Evolutionary conservation across 164 flowering plant genomes (phyloP).

Genomic region (Vitis cinerea): DNA sequence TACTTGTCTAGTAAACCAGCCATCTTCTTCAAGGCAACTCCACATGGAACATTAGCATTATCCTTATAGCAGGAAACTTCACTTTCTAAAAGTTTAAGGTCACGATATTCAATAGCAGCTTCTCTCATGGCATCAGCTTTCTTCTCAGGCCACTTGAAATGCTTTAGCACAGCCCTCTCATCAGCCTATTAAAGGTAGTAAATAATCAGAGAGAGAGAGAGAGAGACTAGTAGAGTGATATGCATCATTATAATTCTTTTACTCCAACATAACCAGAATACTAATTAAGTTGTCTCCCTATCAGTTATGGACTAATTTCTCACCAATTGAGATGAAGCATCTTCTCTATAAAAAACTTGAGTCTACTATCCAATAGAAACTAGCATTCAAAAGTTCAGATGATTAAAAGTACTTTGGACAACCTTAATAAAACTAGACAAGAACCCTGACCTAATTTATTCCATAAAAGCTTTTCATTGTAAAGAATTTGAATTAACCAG

Average conservation of each 20-base stretch:
- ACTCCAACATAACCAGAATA: not conserved
- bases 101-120: slow-evolving; percentile 73
- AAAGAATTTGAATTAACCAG: too few species aligned
- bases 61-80: slow-evolving; percentile 52
- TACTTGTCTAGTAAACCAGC: slow-evolving; percentile 63
- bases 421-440: too few species aligned
- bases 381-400: too few species aligned
- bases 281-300: too few species aligned
- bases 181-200: slow-evolving; percentile 47
- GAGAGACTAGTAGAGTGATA: not conserved
- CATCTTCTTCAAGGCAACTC: slow-evolving; percentile 58
- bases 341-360: too few species aligned
- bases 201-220: not conserved
- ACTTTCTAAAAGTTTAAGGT: slow-evolving; percentile 45
- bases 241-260: not conserved
- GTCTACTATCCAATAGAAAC: too few species aligned
- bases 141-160: slow-evolving; percentile 77
- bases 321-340: too few species aligned
- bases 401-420: too few species aligned
- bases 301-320: too few species aligned
- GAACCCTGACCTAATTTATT: too few species aligned
- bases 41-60: slow-evolving; percentile 46
- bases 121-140: slow-evolving; percentile 78
- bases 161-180: slow-evolving; percentile 72
- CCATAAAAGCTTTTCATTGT: too few species aligned